These are phyloP conservation scores for Alternaria solani DNA, from an alignment of 2,329 filamentous ascomycete genomes.

Conservation along the genomic window DNA sequence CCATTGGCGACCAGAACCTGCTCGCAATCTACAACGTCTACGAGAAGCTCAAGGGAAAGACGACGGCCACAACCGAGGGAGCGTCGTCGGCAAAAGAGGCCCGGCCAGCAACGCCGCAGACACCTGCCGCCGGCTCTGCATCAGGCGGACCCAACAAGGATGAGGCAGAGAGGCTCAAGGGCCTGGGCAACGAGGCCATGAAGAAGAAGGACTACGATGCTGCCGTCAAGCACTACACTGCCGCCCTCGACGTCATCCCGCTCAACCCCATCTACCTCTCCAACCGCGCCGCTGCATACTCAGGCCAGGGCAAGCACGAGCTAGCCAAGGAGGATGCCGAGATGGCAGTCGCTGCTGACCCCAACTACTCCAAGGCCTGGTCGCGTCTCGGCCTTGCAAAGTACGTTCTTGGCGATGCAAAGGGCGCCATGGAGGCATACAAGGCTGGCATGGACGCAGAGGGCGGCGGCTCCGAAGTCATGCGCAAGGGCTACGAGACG, in stretches of 20 bases:
- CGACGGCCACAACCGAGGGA: constrained; percentile 56
- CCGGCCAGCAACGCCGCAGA: constrained; percentile 52
- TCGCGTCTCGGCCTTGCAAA: constrained; percentile 88
- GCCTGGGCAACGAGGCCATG: constrained; percentile 93
- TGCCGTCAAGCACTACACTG: constrained; percentile 87
- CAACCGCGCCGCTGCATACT: constrained; percentile 95
- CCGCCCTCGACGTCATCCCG: constrained; percentile 82
- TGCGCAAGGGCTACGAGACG: constrained; percentile 97
- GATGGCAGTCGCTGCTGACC: constrained; percentile 85
- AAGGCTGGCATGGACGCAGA: constrained; percentile 91
- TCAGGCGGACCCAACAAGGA: constrained; percentile 67
- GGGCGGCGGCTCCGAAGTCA: constrained; percentile 92
- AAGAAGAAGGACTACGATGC: constrained; percentile 85
- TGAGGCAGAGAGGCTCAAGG: constrained; percentile 88
- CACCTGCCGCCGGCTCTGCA: constrained; percentile 40
- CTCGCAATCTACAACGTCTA: constrained; percentile 93
- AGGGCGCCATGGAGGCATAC: constrained; percentile 95
- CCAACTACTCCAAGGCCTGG: constrained; percentile 97
- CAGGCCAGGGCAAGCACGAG: constrained; percentile 82
- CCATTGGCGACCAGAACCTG: constrained; percentile 86
- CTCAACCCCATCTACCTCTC: constrained; percentile 95
- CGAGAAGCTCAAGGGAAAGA: constrained; percentile 85
- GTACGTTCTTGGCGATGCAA: constrained; percentile 89
- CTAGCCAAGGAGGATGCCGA: constrained; percentile 88
- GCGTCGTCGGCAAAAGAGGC: constrained; percentile 52